Evolutionary conservation across 139 green algal genomes (phyloP), one percentile per base, ranked within the genome.

Genomic region (Ettlia oleoabundans): DNA sequence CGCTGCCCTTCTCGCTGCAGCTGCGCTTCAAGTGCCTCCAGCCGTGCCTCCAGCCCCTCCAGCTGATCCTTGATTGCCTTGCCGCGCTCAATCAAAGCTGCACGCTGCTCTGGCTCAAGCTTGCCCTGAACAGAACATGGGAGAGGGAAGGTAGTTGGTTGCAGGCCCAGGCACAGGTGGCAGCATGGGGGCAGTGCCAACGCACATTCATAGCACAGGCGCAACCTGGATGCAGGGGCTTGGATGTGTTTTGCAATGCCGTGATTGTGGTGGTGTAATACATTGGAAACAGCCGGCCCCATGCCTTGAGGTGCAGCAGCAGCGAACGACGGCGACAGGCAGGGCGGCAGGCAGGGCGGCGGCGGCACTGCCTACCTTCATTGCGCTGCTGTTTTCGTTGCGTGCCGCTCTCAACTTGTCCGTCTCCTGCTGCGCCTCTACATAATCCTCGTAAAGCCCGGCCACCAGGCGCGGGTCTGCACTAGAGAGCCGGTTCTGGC

Each of bases 11-110:
- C 96, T 0, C 66, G 55, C 88, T 99, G 97, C 87, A 99, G 87
- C 51, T 82, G 78, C 10, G 84, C 84, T 67, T 98, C 91, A 15
- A 96, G 71, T 66, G 86, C 63, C 26, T 42, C 55, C 13, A 96
- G 73, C 47, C 78, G 58, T 42, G 82, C 82, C 80, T 99, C 96
- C 30, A 97, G 22, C 1, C 21, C 73, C 21, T 92, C 92, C 26
- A 98, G 76, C 78, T 95, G 30, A 38, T 97, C 91, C 89, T 99
- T 99, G 13, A 99, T 87, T 47, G 83, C 67, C 86, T 98, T 96
- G 1, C 97, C 97, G 26, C 87, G 85, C n/a, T 88, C 78, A 33
- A 99, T 93, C 2, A 99, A 88, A 61, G 66, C 82, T 26, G 91
- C 64, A 28, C 96, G 85, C 69, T 83, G 8, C 26, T 96, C 92